Conservation (phyloP, 1,284 basidiomycete genomes). For the Cryptococcus floricola region DNA sequence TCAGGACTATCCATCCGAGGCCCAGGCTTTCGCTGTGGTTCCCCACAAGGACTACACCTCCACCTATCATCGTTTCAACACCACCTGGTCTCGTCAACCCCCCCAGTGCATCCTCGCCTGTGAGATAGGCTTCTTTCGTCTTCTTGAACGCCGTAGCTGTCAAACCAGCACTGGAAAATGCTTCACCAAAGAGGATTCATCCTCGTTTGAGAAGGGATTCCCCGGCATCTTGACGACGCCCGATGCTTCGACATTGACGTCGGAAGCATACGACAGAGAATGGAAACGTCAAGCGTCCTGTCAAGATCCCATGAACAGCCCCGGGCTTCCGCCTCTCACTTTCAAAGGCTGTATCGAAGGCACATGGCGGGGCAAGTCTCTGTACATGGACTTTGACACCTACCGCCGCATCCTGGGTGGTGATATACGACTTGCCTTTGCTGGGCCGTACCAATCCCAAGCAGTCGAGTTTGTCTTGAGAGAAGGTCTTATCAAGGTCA, state of each 20-base stretch:
- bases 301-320: slow-evolving; percentile 48
- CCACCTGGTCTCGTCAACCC: no score
- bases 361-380: slow-evolving; percentile 53
- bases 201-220: slow-evolving; percentile 6
- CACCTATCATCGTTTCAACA: slow-evolving; percentile 22
- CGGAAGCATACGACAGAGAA: slow-evolving; percentile 46
- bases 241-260: slow-evolving; percentile 28
- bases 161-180: slow-evolving; percentile 26
- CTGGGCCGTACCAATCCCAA: slow-evolving; percentile 42
- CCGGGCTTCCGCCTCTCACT: slow-evolving; percentile 48
- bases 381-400: slow-evolving; percentile 55
- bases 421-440: slow-evolving; percentile 47
- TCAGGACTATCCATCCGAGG: slow-evolving; percentile 43
- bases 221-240: slow-evolving; percentile 26
- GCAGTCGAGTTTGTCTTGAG: slow-evolving; percentile 38
- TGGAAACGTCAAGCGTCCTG: slow-evolving; percentile 48
- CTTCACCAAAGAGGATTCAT: slow-evolving; percentile 16
- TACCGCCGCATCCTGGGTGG: slow-evolving; percentile 54
- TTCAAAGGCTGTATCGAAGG: slow-evolving; percentile 50
- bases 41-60: slow-evolving; percentile 6
- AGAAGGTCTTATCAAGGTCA: slow-evolving; percentile 44
- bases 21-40: not conserved
- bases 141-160: slow-evolving; percentile 35
- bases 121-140: slow-evolving; percentile 29
- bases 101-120: no score